Evolutionary conservation across 257 asterid species (phyloP).

Genomic region (Schizonepeta tenuifolia): DNA sequence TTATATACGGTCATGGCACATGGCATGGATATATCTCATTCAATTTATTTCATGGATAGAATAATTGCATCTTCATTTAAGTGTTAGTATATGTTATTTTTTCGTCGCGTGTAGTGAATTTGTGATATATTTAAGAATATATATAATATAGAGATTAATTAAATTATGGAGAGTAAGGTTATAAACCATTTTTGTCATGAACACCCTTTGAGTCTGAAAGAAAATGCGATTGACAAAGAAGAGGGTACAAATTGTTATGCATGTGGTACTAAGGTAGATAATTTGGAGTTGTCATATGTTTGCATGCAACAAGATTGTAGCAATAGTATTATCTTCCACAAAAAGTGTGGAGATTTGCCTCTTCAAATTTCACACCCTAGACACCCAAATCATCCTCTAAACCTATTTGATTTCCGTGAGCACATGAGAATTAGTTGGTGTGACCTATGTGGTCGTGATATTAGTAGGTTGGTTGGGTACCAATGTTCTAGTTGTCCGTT

Average conservation of each 20-base stretch:
- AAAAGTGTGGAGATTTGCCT: conserved; percentile 7
- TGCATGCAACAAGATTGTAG: neutral
- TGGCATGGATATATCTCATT: too few relatives aligned
- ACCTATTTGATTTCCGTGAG: neutral
- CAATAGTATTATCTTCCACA: neutral
- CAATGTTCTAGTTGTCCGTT: neutral
- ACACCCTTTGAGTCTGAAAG: conserved; percentile 4
- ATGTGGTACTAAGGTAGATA: neutral
- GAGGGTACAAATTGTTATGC: neutral
- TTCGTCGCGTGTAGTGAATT: too few relatives aligned
- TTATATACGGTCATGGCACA: too few relatives aligned
- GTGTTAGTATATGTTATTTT: too few relatives aligned
- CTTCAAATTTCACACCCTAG: neutral
- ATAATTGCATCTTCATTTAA: too few relatives aligned
- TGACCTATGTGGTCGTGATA: neutral
- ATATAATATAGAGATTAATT: neutral
- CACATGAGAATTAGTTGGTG: rapidly evolving
- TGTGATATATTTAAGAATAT: neutral
- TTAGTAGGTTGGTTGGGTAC: neutral
- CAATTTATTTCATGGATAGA: too few relatives aligned
- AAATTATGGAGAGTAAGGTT: neutral
- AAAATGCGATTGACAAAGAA: neutral
- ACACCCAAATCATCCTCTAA: neutral
- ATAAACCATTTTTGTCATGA: neutral
- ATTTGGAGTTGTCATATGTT: neutral